A percentile compares a stretch with the other conserved stretches of the same genome.
Evolutionary conservation across 192 early-diverging fungal species (phyloP).

Genomic region (Coemansia sp.): DNA sequence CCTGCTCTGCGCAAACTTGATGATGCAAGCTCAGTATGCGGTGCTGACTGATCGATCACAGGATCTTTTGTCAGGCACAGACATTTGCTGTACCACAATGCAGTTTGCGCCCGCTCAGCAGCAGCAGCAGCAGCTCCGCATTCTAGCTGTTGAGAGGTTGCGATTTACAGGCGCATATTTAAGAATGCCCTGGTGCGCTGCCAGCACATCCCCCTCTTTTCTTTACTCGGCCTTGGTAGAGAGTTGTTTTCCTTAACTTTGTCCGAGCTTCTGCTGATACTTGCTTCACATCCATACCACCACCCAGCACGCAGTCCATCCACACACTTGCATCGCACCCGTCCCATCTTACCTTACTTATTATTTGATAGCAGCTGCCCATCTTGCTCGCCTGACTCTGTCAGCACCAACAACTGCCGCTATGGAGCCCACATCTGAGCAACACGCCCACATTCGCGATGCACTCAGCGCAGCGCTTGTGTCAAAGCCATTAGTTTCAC

Average conservation of each 20-base stretch:
- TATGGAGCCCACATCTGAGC: conserved; percentile 46
- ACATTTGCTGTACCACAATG: background rate
- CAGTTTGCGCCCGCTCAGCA: background rate
- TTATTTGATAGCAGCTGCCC: background rate
- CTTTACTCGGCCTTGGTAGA: conserved; percentile 3
- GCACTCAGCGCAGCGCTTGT: conserved; percentile 43
- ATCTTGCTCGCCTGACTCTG: background rate
- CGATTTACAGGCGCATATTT: conserved; percentile 11
- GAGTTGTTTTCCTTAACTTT: conserved; percentile 9
- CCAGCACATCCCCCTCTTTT: conserved; percentile 4
- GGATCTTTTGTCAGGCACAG: background rate
- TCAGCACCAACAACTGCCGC: background rate
- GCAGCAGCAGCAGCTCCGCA: background rate
- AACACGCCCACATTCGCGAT: conserved; percentile 43
- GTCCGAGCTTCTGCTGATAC: background rate
- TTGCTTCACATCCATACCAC: background rate
- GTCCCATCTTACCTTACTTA: background rate
- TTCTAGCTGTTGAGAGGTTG: background rate
- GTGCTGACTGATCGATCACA: background rate
- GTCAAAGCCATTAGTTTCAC: conserved; percentile 45
- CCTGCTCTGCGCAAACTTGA: background rate
- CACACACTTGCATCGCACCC: background rate
- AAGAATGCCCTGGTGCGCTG: background rate
- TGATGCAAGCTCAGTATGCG: background rate
- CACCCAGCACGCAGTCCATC: background rate